These are phyloP conservation scores for Penicillium cosmopolitanum DNA, from an alignment of 495 filamentous ascomycete species.

Conservation along the genomic window DNA sequence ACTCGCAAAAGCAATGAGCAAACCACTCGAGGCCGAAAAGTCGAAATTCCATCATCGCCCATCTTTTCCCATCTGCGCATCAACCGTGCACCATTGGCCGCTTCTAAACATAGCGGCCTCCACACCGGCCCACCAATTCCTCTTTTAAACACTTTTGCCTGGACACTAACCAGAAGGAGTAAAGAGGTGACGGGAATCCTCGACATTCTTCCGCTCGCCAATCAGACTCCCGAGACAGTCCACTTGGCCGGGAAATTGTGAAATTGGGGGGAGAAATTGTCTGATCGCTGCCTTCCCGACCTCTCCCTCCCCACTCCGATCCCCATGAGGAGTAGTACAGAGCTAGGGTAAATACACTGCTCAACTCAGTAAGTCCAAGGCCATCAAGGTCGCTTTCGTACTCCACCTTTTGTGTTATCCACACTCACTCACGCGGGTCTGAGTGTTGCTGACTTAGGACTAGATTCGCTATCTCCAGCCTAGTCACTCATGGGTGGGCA, in stretches of 20 bases:
- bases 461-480: not conserved
- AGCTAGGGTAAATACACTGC: not conserved
- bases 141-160: not conserved
- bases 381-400: not conserved
- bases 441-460: not conserved
- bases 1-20: constrained; percentile 1
- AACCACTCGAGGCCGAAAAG: constrained; percentile 18
- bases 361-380: not conserved
- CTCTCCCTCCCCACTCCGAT: not conserved
- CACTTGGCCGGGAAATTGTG: constrained; percentile 7
- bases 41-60: constrained; percentile 20
- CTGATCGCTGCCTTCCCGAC: constrained; percentile 7
- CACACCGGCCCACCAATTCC: constrained; percentile 11
- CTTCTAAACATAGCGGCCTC: constrained; percentile 33
- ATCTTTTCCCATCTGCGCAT: constrained; percentile 22
- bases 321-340: not conserved
- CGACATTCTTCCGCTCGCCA: constrained; percentile 7
- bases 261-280: constrained; percentile 5
- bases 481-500: not conserved
- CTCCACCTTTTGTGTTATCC: not conserved
- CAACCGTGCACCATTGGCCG: constrained; percentile 23
- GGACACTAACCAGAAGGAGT: not conserved
- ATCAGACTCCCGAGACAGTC: not conserved
- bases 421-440: constrained; percentile 1
- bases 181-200: constrained; percentile 4